Conservation (phyloP, 2,329 filamentous ascomycete species). For the Clarireedia paspali region DNA sequence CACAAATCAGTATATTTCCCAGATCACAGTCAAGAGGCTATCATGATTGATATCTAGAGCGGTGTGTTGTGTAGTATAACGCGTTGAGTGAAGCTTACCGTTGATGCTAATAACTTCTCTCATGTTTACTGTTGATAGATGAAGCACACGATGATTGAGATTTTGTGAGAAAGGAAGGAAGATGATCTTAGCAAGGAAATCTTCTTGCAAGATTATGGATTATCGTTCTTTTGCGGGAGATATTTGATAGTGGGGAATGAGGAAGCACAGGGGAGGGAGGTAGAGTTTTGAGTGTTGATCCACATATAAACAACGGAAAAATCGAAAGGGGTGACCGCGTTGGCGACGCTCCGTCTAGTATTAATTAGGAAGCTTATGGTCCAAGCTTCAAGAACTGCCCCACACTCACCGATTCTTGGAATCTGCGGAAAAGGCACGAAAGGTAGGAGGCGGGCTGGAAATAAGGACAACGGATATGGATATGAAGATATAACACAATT, state of each 20-base stretch:
- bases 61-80: conserved; percentile 33
- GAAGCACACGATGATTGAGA: conserved; percentile 16
- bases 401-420: background rate
- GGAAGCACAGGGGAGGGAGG: conserved; percentile 7
- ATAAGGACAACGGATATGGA: background rate
- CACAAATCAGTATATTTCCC: conserved; percentile 17
- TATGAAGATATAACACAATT: too few relatives aligned
- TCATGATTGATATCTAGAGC: conserved; percentile 2
- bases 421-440: background rate
- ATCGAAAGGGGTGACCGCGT: conserved; percentile 6
- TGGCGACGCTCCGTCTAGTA: background rate
- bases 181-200: conserved; percentile 10
- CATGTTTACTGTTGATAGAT: conserved; percentile 52
- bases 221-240: conserved; percentile 11
- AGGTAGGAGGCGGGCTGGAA: background rate
- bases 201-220: conserved; percentile 11
- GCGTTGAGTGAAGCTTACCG: conserved; percentile 53
- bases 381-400: background rate
- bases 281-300: conserved; percentile 1
- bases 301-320: conserved; percentile 7
- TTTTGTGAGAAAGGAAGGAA: conserved; percentile 3
- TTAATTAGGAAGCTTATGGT: conserved; percentile 2
- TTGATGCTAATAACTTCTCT: conserved; percentile 99
- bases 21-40: conserved; percentile 16
- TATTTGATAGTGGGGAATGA: conserved; percentile 18